Conservation (phyloP, 176 grass and related monocot genomes). For the Ensete glaucum region DNA sequence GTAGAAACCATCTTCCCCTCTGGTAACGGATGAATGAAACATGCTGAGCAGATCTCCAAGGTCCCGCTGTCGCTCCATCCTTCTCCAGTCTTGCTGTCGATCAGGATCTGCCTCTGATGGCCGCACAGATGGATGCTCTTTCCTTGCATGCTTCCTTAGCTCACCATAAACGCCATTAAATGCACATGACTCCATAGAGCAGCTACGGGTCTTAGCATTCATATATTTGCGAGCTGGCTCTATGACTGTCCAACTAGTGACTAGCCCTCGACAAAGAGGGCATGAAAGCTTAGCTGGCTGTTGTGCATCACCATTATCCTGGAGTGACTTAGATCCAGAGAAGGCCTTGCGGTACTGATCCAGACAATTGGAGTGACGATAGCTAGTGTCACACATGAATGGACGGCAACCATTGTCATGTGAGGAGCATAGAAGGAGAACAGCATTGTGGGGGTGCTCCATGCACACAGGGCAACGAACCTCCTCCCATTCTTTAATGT, state of each 20-base stretch:
- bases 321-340: constrained; percentile 24
- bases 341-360: constrained; percentile 68
- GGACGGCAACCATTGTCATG: constrained; percentile 71
- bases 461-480: constrained; percentile 73
- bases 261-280: constrained; percentile 57
- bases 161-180: constrained; percentile 55
- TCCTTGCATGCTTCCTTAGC: constrained; percentile 66
- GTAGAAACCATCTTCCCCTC: constrained; percentile 12
- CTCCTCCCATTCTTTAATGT: constrained; percentile 56
- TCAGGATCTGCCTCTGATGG: constrained; percentile 72
- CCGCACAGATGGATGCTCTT: constrained; percentile 40
- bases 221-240: constrained; percentile 43
- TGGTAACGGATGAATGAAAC: constrained; percentile 40
- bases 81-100: constrained; percentile 56
- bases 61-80: constrained; percentile 76
- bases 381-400: constrained; percentile 71
- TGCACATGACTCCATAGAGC: constrained; percentile 56
- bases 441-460: constrained; percentile 83
- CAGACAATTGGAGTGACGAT: constrained; percentile 62
- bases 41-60: constrained; percentile 80
- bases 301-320: constrained; percentile 30
- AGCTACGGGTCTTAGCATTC: constrained; percentile 51
- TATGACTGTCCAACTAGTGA: constrained; percentile 49
- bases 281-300: constrained; percentile 35
- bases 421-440: constrained; percentile 65